Percentiles rank a stretch among this genome's conserved stretches.
Conservation (phyloP, 2,329 filamentous ascomycete species). For the Fusarium foetens region DNA sequence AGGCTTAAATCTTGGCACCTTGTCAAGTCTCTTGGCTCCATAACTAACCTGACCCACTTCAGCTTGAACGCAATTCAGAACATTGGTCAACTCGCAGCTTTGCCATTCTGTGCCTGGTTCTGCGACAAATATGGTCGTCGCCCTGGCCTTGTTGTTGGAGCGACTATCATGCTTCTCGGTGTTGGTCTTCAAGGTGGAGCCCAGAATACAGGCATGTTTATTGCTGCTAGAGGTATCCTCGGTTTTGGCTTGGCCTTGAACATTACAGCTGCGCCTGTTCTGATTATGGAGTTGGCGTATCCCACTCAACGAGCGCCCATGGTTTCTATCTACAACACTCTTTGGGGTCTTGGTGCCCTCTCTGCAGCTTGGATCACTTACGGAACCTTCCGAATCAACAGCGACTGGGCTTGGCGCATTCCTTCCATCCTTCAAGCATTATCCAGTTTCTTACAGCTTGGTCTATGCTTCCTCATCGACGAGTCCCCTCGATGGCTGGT, state of each 20-base stretch:
- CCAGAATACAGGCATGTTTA: constrained; percentile 14
- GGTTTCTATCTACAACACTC: constrained; percentile 21
- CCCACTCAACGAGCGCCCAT: constrained; percentile 16
- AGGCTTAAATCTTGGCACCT: neutral
- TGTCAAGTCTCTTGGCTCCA: neutral
- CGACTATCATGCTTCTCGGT: constrained; percentile 11
- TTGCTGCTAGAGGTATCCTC: constrained; percentile 11
- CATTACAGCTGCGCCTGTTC: constrained; percentile 10
- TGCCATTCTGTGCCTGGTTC: constrained; percentile 16
- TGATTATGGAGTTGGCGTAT: constrained; percentile 18
- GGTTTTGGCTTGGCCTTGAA: constrained; percentile 10
- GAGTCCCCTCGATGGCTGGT: constrained; percentile 20
- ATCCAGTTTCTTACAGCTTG: neutral
- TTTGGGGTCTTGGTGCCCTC: constrained; percentile 11
- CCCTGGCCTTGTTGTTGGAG: neutral
- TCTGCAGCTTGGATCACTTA: constrained; percentile 17
- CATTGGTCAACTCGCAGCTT: constrained; percentile 12
- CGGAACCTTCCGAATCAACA: constrained; percentile 14
- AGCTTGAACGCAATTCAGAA: constrained; percentile 20
- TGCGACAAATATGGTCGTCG: constrained; percentile 15
- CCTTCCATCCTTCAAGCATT: constrained; percentile 11
- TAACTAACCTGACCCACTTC: neutral
- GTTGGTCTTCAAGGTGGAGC: constrained; percentile 17
- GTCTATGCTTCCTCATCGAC: constrained; percentile 3
- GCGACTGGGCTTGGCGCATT: constrained; percentile 11